Conservation (phyloP, 2,329 filamentous ascomycete genomes). For the Apiospora marii region DNA sequence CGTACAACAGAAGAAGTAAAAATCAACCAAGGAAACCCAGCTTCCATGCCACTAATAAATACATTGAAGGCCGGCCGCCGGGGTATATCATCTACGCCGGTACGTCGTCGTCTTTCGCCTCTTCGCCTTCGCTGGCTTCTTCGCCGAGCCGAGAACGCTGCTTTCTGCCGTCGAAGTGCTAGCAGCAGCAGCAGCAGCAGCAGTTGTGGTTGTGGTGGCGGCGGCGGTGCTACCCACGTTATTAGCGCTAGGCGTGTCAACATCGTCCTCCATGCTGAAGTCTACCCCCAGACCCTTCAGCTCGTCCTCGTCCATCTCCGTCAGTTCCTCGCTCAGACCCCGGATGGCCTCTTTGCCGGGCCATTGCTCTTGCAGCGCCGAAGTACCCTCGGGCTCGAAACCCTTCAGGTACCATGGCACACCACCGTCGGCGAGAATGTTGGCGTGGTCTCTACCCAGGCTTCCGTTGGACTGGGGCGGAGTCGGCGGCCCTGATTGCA, state of each 20-base stretch:
- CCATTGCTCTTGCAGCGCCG: conserved; percentile 78
- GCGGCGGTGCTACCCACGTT: neutral
- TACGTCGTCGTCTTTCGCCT: conserved; percentile 28
- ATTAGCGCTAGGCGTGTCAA: conserved; percentile 45
- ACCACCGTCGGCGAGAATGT: conserved; percentile 74
- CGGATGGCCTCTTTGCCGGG: conserved; percentile 72
- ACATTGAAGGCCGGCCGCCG: conserved; percentile 8
- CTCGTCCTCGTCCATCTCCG: conserved; percentile 91
- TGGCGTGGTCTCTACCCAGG: conserved; percentile 55
- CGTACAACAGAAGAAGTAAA: neutral
- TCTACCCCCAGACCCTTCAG: conserved; percentile 72
- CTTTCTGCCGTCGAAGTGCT: neutral
- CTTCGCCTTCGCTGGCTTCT: conserved; percentile 27
- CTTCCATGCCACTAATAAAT: conserved; percentile 21
- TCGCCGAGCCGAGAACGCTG: conserved; percentile 16
- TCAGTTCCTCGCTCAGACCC: conserved; percentile 83
- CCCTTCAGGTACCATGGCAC: conserved; percentile 87
- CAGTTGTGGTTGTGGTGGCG: neutral
- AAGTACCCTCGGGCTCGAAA: conserved; percentile 83
- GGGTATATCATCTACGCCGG: conserved; percentile 22
- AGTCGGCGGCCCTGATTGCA: conserved; percentile 63
- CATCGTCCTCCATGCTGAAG: conserved; percentile 55
- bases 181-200: neutral
- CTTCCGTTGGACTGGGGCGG: conserved; percentile 72
- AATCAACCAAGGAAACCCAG: conserved; percentile 14